A percentile compares a stretch with the other conserved stretches of the same genome.
These are phyloP conservation scores for Butyriboletus loyo DNA, from an alignment of 768 basidiomycete species.

Conservation along the genomic window DNA sequence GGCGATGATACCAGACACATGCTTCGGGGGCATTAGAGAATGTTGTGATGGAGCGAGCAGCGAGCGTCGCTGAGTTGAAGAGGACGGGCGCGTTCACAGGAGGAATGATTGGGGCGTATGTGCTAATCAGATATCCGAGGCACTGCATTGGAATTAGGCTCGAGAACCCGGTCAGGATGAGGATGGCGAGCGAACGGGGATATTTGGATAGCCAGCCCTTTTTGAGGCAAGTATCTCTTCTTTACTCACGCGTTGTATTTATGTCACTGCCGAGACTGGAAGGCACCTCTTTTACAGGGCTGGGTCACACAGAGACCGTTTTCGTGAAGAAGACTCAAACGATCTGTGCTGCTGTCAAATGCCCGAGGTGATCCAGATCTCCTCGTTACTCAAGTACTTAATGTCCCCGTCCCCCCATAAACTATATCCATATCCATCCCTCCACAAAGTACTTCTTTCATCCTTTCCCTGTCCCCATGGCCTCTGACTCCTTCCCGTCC, in stretches of 20 bases:
- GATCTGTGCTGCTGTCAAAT: slow-evolving; percentile 32
- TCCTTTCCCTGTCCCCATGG: slow-evolving; percentile 39
- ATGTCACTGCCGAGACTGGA: slow-evolving; percentile 37
- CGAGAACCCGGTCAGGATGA: slow-evolving; percentile 23
- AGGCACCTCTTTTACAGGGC: slow-evolving; percentile 31
- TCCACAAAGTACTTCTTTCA: slow-evolving; percentile 43
- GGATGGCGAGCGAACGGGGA: slow-evolving; percentile 17
- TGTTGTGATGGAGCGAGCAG: slow-evolving; percentile 4
- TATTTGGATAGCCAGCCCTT: slow-evolving; percentile 17
- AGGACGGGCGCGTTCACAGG: slow-evolving; percentile 18
- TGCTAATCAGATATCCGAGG: slow-evolving; percentile 37
- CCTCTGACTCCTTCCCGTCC: slow-evolving; percentile 49
- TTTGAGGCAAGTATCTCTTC: slow-evolving; percentile 26
- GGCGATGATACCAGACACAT: slow-evolving; percentile 4
- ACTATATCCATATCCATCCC: slow-evolving; percentile 49
- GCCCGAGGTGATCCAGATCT: slow-evolving; percentile 49
- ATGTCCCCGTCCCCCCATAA: slow-evolving; percentile 47
- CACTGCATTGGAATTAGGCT: slow-evolving; percentile 38
- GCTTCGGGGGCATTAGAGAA: slow-evolving; percentile 7
- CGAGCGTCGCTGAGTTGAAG: slow-evolving; percentile 29
- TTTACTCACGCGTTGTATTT: slow-evolving; percentile 36
- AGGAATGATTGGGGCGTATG: slow-evolving; percentile 20
- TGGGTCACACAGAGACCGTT: slow-evolving; percentile 34
- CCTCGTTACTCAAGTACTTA: slow-evolving; percentile 47
- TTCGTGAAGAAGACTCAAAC: slow-evolving; percentile 32